Conservation (phyloP, 1,139 yeast genomes). For the Hyphopichia pseudoburtonii region DNA sequence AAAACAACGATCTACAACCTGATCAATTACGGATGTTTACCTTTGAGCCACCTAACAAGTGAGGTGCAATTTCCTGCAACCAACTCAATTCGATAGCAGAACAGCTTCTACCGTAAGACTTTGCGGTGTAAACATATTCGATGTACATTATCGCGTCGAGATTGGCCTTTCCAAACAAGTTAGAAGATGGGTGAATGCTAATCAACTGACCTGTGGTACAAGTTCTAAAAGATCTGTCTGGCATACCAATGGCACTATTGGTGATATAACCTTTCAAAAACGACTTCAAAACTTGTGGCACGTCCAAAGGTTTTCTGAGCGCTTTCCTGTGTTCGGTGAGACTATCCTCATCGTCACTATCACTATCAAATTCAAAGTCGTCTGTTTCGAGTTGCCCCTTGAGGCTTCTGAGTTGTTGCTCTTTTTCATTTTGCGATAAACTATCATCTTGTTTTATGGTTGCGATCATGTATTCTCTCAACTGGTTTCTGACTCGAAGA, state of each 20-base stretch:
- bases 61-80: constrained; percentile 85
- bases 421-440: constrained; percentile 26
- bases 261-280: constrained; percentile 80
- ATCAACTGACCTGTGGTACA: constrained; percentile 77
- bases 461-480: constrained; percentile 65
- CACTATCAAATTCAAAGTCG: constrained; percentile 18
- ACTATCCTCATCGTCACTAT: constrained; percentile 22
- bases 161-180: constrained; percentile 74
- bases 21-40: constrained; percentile 23
- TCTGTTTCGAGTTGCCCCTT: constrained; percentile 25
- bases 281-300: constrained; percentile 65
- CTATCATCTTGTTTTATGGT: constrained; percentile 42
- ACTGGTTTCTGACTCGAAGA: constrained; percentile 69
- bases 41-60: constrained; percentile 49
- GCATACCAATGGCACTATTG: constrained; percentile 92
- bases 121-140: constrained; percentile 89
- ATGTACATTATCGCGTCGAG: constrained; percentile 90
- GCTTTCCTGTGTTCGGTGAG: constrained; percentile 1
- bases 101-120: constrained; percentile 89
- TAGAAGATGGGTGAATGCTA: constrained; percentile 89
- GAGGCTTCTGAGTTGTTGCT: constrained; percentile 25
- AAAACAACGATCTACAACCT: too few species aligned
- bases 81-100: constrained; percentile 81
- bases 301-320: constrained; percentile 39
- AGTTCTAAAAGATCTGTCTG: constrained; percentile 90